Evolutionary conservation across 2,329 filamentous ascomycete genomes (phyloP).

Genomic region (Sclerotinia minor): DNA sequence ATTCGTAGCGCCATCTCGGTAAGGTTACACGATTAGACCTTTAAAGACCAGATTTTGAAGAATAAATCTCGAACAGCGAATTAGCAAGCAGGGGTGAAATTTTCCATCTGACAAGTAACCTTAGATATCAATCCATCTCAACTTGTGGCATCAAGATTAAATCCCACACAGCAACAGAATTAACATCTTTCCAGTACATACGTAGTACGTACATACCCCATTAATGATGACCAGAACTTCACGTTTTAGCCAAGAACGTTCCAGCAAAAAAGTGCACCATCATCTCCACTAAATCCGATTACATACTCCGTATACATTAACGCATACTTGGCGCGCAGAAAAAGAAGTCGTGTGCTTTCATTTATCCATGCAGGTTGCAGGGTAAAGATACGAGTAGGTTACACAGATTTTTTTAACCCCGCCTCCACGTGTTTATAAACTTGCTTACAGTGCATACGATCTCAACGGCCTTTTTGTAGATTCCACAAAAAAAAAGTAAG

Average conservation of each 20-base stretch:
- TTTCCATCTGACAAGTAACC: background rate
- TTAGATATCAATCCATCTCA: background rate
- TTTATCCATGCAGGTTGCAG: background rate
- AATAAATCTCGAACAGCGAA: background rate
- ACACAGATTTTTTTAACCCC: background rate
- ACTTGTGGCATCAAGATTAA: background rate
- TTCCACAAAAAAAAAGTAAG: background rate
- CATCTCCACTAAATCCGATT: conserved; percentile 1
- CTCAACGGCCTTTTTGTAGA: background rate
- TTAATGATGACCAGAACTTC: too few relatives aligned
- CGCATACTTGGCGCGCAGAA: background rate
- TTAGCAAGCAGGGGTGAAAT: background rate
- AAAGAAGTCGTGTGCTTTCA: too few relatives aligned
- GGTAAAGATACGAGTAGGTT: too few relatives aligned
- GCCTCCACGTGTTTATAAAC: background rate
- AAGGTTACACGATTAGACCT: background rate
- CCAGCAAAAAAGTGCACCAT: background rate
- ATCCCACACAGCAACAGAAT: background rate
- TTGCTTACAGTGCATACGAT: background rate
- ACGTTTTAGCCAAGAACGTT: background rate
- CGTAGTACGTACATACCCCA: background rate
- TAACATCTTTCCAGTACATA: background rate
- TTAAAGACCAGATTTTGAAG: background rate
- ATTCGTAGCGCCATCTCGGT: too few relatives aligned
- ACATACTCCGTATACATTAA: background rate